These are phyloP conservation scores for Calonectria multiphialidica DNA, from an alignment of 2,329 filamentous ascomycete genomes.

Conservation along the genomic window DNA sequence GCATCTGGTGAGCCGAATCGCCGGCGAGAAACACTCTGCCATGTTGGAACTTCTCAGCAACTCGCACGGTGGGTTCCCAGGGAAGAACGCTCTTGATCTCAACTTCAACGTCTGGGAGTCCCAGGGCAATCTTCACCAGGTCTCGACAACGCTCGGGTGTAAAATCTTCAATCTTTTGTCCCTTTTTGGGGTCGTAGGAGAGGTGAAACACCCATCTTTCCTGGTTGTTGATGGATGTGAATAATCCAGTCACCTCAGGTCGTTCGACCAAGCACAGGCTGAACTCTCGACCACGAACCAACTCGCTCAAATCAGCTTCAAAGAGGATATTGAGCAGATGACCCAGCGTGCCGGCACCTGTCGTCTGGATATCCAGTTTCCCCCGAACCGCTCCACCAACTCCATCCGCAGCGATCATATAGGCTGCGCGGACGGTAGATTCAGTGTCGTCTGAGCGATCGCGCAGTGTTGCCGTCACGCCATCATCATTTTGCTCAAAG, in stretches of 20 bases:
- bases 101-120: neutral
- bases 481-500: neutral
- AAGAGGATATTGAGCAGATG: slow-evolving; percentile 9
- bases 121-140: neutral
- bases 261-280: neutral
- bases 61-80: slow-evolving; percentile 4
- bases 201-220: slow-evolving; percentile 5
- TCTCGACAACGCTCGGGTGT: slow-evolving; percentile 6
- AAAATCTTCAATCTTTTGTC: neutral
- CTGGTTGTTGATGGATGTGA: slow-evolving; percentile 10
- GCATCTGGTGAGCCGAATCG: slow-evolving; percentile 4
- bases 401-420: slow-evolving; percentile 9
- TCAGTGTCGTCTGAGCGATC: neutral
- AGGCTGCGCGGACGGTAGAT: neutral
- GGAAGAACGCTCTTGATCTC: neutral
- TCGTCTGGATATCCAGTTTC: neutral
- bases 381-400: neutral
- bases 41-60: slow-evolving; percentile 1
- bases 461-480: neutral
- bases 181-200: neutral
- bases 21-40: slow-evolving; percentile 6
- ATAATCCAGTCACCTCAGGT: neutral
- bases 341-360: neutral
- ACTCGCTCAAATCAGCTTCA: neutral
- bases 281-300: slow-evolving; percentile 6